Evolutionary conservation across 202 grass and related monocot genomes (phyloP), one percentile per base, ranked within the genome.

Genomic region (Carex sylvatica): DNA sequence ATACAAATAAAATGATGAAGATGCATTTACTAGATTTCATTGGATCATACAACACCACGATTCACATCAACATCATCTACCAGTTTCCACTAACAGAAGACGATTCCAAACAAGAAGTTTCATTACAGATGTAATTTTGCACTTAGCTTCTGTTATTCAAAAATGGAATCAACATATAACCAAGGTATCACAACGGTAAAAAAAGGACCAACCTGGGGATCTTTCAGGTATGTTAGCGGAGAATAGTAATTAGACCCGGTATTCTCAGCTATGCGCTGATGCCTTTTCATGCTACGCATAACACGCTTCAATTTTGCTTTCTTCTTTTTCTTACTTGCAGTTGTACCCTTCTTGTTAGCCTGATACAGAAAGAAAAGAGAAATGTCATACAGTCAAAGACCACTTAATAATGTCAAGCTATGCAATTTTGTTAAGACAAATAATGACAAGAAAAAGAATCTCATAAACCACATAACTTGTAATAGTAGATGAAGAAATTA

Each of bases 291-390:
- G 83, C 91, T 98, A 75, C 95, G 92, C 53, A 98, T 61, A 15
- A 89, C 91, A 36, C 92, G 89, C 77, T 98, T 86, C 62, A 98
- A 85, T 88, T 98, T 98, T 75, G 95, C 92, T 74, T 95, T 91
- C 92, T 98, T 98, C 85, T 95, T 98, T 91, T 98, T 98, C 89
- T 95, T 98, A 86, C 92, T 98, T 51, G 95, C 87, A 84, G 42
- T 26, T 31, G 95, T 95, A 23, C 95, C 95, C 60, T 95, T 95
- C 78, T 95, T 83, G 76, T 91, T 89, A 88, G 95, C 91, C 95
- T 98, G 60, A 22, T 30, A 83, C 35, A 70, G 67, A 74, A 10
- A 83, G 72, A 75, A 56, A 56, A 18, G 23, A 54, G 1, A 58
- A 26, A 58, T 77, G 14, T 54, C 7, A 18, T 10, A 54, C 16